Percentiles rank a stretch among this genome's conserved stretches.
These are phyloP conservation scores for Westerdykella sp. DNA, from an alignment of 2,329 filamentous ascomycete genomes.

Conservation along the genomic window DNA sequence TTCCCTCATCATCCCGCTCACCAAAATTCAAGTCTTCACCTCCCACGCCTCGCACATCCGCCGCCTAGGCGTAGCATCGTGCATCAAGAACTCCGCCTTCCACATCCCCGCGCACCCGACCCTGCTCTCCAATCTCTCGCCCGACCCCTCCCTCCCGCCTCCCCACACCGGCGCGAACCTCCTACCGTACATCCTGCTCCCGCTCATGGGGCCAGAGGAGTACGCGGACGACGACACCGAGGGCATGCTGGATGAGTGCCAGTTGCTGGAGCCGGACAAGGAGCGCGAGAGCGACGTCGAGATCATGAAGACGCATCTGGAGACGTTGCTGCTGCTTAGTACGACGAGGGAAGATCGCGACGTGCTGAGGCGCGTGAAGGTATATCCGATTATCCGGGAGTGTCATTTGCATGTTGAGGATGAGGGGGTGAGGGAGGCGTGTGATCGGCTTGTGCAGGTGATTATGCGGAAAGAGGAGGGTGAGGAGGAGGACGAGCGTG, in stretches of 20 bases:
- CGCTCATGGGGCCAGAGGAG: slow-evolving; percentile 81
- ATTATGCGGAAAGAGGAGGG: slow-evolving; percentile 72
- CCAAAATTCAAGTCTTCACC: slow-evolving; percentile 90
- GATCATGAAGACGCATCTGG: slow-evolving; percentile 80
- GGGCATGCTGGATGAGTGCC: slow-evolving; percentile 82
- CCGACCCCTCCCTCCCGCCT: slow-evolving; percentile 22
- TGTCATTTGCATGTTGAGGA: slow-evolving; percentile 72
- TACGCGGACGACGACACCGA: slow-evolving; percentile 81
- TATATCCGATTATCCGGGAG: slow-evolving; percentile 86
- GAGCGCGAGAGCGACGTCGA: slow-evolving; percentile 67
- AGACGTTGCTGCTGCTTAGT: slow-evolving; percentile 78
- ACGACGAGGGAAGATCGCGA: slow-evolving; percentile 72
- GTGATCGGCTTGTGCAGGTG: slow-evolving; percentile 84
- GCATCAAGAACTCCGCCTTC: slow-evolving; percentile 91
- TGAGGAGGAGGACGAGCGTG: slow-evolving; percentile 44
- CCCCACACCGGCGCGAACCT: slow-evolving; percentile 68
- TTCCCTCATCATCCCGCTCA: slow-evolving; percentile 70
- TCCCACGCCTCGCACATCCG: slow-evolving; percentile 79
- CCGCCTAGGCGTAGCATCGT: slow-evolving; percentile 88
- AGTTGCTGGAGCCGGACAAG: slow-evolving; percentile 86
- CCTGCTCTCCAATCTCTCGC: slow-evolving; percentile 50
- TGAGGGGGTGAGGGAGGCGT: slow-evolving; percentile 74
- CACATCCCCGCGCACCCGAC: slow-evolving; percentile 65
- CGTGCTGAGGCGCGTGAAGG: slow-evolving; percentile 65
- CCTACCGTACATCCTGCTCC: slow-evolving; percentile 80